A percentile compares a stretch with the other conserved stretches of the same genome.
Evolutionary conservation across 805 yeast species (phyloP).

Genomic region (Sungouiella blattae): DNA sequence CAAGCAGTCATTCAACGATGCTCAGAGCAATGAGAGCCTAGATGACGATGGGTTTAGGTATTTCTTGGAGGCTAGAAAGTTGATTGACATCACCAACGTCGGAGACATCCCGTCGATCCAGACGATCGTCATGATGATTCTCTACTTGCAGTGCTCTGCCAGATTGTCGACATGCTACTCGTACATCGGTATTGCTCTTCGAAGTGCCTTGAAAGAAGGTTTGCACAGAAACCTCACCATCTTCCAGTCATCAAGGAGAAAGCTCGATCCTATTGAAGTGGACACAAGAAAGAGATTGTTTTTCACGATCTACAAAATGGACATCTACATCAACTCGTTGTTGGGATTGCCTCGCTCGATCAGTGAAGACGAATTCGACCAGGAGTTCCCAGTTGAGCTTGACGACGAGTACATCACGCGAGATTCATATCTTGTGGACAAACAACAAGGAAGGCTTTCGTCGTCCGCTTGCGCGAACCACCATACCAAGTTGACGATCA

Average conservation of each 20-base stretch:
- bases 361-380: conserved; percentile 78
- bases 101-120: conserved; percentile 80
- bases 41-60: conserved; percentile 79
- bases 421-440: conserved; percentile 47
- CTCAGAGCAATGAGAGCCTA: conserved; percentile 31
- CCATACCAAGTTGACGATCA: conserved; percentile 71
- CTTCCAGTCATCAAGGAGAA: conserved; percentile 44
- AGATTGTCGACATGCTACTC: conserved; percentile 83
- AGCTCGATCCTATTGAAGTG: conserved; percentile 69
- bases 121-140: conserved; percentile 79
- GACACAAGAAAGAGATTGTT: conserved; percentile 83
- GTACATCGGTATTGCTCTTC: conserved; percentile 80
- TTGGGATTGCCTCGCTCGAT: conserved; percentile 81
- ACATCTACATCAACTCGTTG: conserved; percentile 82
- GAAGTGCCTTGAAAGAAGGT: conserved; percentile 81
- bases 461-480: conserved; percentile 80
- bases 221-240: conserved; percentile 65
- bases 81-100: conserved; percentile 80
- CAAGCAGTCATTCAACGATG: conserved; percentile 23
- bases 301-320: conserved; percentile 90
- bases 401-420: conserved; percentile 85
- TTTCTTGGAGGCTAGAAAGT: conserved; percentile 74
- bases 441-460: conserved; percentile 52
- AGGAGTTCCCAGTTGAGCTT: conserved; percentile 76
- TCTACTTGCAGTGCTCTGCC: conserved; percentile 86